These are phyloP conservation scores for Microthlaspi erraticum DNA, from an alignment of 345 rosid genomes.

Conservation along the genomic window DNA sequence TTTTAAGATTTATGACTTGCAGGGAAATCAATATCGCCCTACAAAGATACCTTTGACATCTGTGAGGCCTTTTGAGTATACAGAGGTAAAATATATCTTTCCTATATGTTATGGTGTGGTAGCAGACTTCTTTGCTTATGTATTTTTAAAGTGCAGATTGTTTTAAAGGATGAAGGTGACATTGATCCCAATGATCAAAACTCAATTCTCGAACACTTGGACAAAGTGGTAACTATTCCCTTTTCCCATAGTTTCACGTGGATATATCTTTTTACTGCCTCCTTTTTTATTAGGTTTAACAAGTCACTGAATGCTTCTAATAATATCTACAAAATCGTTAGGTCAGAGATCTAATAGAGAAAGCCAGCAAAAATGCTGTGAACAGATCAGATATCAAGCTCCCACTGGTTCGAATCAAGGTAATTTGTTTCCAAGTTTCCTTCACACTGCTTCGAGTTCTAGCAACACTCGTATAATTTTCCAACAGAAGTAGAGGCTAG, in stretches of 20 bases:
- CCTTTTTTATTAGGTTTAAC: not conserved
- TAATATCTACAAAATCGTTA: slow-evolving; percentile 43
- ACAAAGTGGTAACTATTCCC: slow-evolving; percentile 71
- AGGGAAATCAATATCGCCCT: slow-evolving; percentile 99
- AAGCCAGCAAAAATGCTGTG: slow-evolving; percentile 60
- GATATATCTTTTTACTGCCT: slow-evolving; percentile 31
- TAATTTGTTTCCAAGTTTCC: slow-evolving; percentile 42
- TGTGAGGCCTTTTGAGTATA: slow-evolving; percentile 92
- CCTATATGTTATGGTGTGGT: slow-evolving; percentile 19
- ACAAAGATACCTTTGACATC: slow-evolving; percentile 94
- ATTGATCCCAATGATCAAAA: slow-evolving; percentile 94
- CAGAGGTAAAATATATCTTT: slow-evolving; percentile 58
- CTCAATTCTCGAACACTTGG: slow-evolving; percentile 91
- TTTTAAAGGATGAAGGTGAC: slow-evolving; percentile 79
- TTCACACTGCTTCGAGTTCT: slow-evolving; percentile 21
- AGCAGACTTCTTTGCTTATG: slow-evolving; percentile 41
- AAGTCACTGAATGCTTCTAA: slow-evolving; percentile 15
- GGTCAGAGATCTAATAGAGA: slow-evolving; percentile 87
- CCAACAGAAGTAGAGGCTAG: slow-evolving; percentile 24
- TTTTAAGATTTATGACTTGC: slow-evolving; percentile 28
- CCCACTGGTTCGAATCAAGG: slow-evolving; percentile 92
- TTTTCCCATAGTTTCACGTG: slow-evolving; percentile 35
- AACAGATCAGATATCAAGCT: slow-evolving; percentile 73
- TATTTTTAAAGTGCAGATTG: slow-evolving; percentile 60
- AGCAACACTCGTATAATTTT: slow-evolving; percentile 12